Evolutionary conservation across 2,329 filamentous ascomycete genomes (phyloP), one percentile per base, ranked within the genome.

Genomic region (Apiospora pterosperma): DNA sequence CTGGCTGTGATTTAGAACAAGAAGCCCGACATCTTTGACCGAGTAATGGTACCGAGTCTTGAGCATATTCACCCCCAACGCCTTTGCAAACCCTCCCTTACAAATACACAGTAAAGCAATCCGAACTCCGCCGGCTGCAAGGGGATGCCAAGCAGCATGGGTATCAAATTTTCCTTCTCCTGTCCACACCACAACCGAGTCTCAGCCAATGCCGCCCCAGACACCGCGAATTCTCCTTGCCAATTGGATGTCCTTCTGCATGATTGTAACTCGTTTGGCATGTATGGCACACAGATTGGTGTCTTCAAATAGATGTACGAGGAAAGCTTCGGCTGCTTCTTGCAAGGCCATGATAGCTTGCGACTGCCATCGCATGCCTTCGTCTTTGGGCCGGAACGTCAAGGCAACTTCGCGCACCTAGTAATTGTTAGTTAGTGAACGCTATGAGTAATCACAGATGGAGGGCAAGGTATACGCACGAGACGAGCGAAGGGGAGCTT

Each of bases 401-500:
- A 92, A 75, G 4, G 90, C 90, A 69, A 93, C 92, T 79, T 93
- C 91, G 77, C 90, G 89, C 64, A 92, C 82, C 84, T 86, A 67
- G 92, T 86, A 79, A 96, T 95, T 16, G 92, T 92, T 11, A 5
- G 28, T 55, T 55, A 55, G 48, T n/a, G 16, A 12, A 16, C 19
- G 28, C 38, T 41, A n/a, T 12, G 21, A 34, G 10, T 94, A 83
- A 85, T 84, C 11, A 67, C 88, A 92, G 78, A 10, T 39, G 12
- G 5, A 5, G 4, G 36, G 34, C 5, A 34, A 23, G 14, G 14
- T 3, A 2, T 5, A 12, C 84, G 79, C 82, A 87, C 96, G 78
- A 99, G 85, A 80, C 96, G 92, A 84, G 97, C 93, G 86, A 99
- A 99, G 67, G 96, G 96, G 69, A 97, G 90, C 87, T 97, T 98